Evolutionary conservation across 345 rosid genomes (phyloP).

Genomic region (Hirschfeldia incana): DNA sequence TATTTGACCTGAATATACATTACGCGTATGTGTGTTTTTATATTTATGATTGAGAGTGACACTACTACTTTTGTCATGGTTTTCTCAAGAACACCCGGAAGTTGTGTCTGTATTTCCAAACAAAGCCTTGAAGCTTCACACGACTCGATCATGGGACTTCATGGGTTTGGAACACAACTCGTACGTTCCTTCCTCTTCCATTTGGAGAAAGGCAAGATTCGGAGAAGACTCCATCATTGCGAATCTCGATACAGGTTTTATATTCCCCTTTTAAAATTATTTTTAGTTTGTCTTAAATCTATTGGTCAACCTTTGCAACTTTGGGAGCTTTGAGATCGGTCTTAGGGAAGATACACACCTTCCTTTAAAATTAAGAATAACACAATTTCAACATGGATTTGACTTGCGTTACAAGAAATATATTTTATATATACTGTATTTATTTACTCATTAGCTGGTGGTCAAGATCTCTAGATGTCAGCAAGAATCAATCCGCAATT

Average conservation of each 20-base stretch:
- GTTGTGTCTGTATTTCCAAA: constrained; percentile 78
- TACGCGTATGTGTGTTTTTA: background rate
- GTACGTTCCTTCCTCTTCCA: constrained; percentile 41
- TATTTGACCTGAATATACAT: background rate
- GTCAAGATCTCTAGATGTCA: constrained; percentile 28
- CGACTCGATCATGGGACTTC: constrained; percentile 94
- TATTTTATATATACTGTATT: background rate
- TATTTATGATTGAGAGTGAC: constrained; percentile 1
- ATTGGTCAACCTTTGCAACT: constrained; percentile 32
- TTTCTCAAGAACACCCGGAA: constrained; percentile 60
- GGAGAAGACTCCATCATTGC: constrained; percentile 84
- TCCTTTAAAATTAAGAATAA: background rate
- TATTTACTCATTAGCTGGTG: constrained; percentile 1
- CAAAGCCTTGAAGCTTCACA: constrained; percentile 69
- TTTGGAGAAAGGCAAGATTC: constrained; percentile 70
- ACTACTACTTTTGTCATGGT: constrained; percentile 21
- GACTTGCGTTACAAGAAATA: constrained; percentile 35
- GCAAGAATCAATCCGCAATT: constrained; percentile 28
- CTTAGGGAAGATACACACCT: constrained; percentile 15
- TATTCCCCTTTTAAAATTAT: background rate
- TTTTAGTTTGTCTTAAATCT: background rate
- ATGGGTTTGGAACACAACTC: constrained; percentile 61
- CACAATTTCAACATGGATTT: background rate
- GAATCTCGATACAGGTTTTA: constrained; percentile 82
- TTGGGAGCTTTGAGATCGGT: constrained; percentile 18